phyloP scores from a whole-genome alignment of 495 filamentous ascomycete species.

The Xylaria castorea region DNA sequence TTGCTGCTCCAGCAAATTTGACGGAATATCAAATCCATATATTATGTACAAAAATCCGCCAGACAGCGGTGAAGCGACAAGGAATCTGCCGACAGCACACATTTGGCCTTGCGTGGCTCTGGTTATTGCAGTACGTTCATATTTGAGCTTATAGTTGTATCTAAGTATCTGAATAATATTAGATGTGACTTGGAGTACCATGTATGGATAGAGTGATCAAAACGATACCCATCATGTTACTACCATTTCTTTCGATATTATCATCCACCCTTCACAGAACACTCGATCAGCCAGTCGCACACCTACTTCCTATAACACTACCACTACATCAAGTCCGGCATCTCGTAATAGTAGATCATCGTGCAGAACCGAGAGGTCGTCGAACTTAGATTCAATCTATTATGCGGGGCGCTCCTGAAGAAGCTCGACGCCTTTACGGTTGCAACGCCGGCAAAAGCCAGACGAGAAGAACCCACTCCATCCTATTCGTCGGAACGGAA shows the following conservation, averaged over 20 bases:
- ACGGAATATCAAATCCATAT: not conserved
- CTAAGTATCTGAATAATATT: not conserved
- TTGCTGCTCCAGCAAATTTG: not conserved
- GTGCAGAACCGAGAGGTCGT: not conserved
- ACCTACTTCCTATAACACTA: not conserved
- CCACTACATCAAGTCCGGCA: not conserved
- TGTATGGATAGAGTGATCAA: not conserved
- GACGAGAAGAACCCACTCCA: not conserved
- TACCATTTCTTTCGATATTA: not conserved
- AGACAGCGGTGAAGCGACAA: not conserved
- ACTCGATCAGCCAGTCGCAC: not conserved
- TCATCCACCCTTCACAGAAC: not conserved
- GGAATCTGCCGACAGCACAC: not conserved
- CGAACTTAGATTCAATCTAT: not conserved
- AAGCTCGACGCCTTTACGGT: not conserved
- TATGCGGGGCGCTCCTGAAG: not conserved
- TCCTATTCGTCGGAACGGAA: conserved; percentile 8
- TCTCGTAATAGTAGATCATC: not conserved
- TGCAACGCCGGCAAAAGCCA: conserved; percentile 6
- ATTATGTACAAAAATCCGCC: not conserved
- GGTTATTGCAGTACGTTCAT: not conserved
- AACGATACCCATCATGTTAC: not conserved
- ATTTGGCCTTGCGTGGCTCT: not conserved
- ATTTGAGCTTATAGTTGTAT: not conserved
- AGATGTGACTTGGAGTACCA: not conserved